Conservation (phyloP, 495 filamentous ascomycete genomes). For the Xylaria longipes region DNA sequence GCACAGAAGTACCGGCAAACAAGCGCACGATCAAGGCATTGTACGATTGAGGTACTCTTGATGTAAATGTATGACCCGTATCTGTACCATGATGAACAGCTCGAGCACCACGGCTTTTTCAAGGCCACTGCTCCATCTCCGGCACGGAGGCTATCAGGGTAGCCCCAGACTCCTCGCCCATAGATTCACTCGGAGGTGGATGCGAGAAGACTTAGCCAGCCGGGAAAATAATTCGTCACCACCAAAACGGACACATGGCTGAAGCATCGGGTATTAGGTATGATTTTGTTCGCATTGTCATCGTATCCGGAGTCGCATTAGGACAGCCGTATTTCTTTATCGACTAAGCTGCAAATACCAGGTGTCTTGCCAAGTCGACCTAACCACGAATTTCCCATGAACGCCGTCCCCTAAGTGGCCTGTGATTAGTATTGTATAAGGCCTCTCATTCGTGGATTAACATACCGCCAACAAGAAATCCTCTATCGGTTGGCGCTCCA, state of each 20-base stretch:
- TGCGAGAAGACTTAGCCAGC: conserved; percentile 58
- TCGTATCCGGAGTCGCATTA: conserved; percentile 34
- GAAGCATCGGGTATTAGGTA: conserved; percentile 32
- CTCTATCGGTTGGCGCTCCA: conserved; percentile 85
- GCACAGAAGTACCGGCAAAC: neutral
- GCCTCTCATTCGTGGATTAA: conserved; percentile 9
- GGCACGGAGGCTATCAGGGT: conserved; percentile 61
- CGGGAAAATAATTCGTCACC: conserved; percentile 37
- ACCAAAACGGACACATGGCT: conserved; percentile 16
- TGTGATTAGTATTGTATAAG: conserved; percentile 11
- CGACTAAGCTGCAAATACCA: conserved; percentile 44
- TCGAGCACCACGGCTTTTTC: conserved; percentile 87
- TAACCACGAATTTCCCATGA: conserved; percentile 39
- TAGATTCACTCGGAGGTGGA: conserved; percentile 50
- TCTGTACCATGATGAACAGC: conserved; percentile 85
- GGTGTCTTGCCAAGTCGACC: conserved; percentile 44
- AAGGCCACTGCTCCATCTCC: conserved; percentile 66
- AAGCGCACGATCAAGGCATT: neutral
- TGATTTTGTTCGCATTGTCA: conserved; percentile 45
- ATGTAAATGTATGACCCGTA: conserved; percentile 83
- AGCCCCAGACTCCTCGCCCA: conserved; percentile 61
- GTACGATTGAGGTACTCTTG: conserved; percentile 1
- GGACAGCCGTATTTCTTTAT: conserved; percentile 36
- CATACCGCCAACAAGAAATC: conserved; percentile 38
- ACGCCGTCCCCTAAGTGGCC: conserved; percentile 34